Evolutionary conservation across 441 rosid genomes (phyloP), one percentile per base, ranked within the genome.

Genomic region (Geranium incanum): DNA sequence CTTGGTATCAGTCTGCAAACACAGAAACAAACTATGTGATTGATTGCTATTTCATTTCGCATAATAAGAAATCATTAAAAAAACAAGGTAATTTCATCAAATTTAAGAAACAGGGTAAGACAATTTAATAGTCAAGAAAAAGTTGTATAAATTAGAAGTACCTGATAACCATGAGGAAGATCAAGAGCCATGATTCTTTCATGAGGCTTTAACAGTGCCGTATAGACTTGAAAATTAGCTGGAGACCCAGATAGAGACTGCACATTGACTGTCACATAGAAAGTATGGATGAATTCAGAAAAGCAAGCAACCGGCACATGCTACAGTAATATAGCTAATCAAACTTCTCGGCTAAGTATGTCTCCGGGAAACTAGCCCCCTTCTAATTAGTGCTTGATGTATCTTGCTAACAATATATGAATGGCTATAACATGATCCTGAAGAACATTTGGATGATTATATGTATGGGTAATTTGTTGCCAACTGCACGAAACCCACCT

Each of bases 191-290:
- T 76, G 67, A 76, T 76, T 69, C 79, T 72, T 0, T 76, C 79
- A 6, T 76, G 69, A 71, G 78, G 67, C 48, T 67, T 78, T 55
- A 78, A 68, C 15, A 79, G 70, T 11, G 72, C 80, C 45, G 67
- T 71, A 67, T 67, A 74, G 11, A 78, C 77, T 68, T 72, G 79
- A 15, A 76, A 76, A 41, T 76, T 76, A 21, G 79, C 33, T 39
- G 79, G 79, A 71, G 78, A 71, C 45, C 75, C 74, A 8, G 83
- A 83, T 21, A 85, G 77, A 43, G 85, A 68, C 78, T 85, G 85
- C 75, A 83, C 85, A 66, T 85, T 87, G 67, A 83, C 84, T 84
- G 85, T 76, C 69, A 66, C 68, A 72, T 12, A 52, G 36, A 67
- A 76, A 66, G 70, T 67, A 75, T 65, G 52, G 55, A 69, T 41